Conservation (phyloP, 129 eudicot species). For the Ambrosia trifida region DNA sequence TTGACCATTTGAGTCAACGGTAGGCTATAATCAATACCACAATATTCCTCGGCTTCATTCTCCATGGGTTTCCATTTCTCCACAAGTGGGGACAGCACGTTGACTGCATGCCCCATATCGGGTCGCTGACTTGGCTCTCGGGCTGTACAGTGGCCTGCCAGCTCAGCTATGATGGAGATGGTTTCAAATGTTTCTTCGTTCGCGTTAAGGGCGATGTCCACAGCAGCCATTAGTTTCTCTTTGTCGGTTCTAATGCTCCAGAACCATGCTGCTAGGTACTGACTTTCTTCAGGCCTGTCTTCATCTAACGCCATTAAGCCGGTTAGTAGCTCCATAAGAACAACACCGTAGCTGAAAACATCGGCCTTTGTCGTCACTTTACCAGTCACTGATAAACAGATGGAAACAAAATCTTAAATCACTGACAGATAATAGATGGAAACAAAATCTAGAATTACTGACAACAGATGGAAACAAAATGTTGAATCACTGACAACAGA, state of each 20-base stretch:
- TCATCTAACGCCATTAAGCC: constrained; percentile 96
- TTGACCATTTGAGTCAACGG: constrained; percentile 96
- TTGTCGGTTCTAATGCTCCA: constrained; percentile 70
- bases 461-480: background rate
- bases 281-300: constrained; percentile 90
- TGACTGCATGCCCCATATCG: constrained; percentile 94
- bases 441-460: constrained; percentile 41
- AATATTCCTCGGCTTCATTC: constrained; percentile 80
- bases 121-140: constrained; percentile 91
- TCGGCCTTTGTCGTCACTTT: constrained; percentile 92
- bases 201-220: constrained; percentile 71
- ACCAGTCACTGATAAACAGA: constrained; percentile 68
- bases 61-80: constrained; percentile 92
- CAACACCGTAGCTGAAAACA: constrained; percentile 94
- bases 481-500: constrained; percentile 47
- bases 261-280: constrained; percentile 90
- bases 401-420: background rate
- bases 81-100: constrained; percentile 80
- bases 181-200: constrained; percentile 68
- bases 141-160: constrained; percentile 99
- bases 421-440: constrained; percentile 19
- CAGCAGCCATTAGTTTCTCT: constrained; percentile 64
- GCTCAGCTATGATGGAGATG: constrained; percentile 66
- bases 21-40: constrained; percentile 94
- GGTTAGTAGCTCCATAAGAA: constrained; percentile 91